Evolutionary conservation across 805 yeast species (phyloP).

Genomic region (Zygosaccharomyces rouxii): DNA sequence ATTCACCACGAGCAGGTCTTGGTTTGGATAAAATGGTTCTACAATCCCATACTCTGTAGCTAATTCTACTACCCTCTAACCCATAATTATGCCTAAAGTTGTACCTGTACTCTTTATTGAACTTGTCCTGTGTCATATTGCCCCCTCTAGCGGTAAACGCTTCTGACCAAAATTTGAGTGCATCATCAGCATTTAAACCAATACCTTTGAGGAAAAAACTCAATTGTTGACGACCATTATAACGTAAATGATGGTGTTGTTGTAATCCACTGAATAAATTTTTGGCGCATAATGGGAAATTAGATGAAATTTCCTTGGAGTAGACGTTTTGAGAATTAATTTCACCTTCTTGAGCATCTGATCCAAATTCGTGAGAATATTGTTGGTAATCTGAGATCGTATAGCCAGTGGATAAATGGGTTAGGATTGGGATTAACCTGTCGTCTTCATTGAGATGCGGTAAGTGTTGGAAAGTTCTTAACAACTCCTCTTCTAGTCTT

Average conservation of each 20-base stretch:
- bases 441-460: conserved; percentile 91
- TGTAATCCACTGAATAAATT: conserved; percentile 60
- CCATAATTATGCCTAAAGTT: conserved; percentile 89
- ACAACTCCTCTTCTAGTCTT: conserved; percentile 47
- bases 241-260: conserved; percentile 67
- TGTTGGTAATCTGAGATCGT: conserved; percentile 47
- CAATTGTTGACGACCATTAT: conserved; percentile 80
- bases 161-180: conserved; percentile 75
- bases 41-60: conserved; percentile 85
- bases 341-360: conserved; percentile 37
- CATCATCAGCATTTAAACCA: conserved; percentile 84
- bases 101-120: conserved; percentile 84
- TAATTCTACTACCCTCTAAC: conserved; percentile 81
- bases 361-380: conserved; percentile 34
- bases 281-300: conserved; percentile 79
- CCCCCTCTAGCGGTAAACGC: conserved; percentile 57
- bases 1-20: conserved; percentile 61
- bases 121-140: conserved; percentile 60
- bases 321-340: conserved; percentile 62
- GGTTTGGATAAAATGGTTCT: conserved; percentile 68
- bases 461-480: conserved; percentile 66
- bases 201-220: conserved; percentile 83
- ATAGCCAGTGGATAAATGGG: conserved; percentile 71
- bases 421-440: conserved; percentile 76
- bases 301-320: conserved; percentile 48